These are phyloP conservation scores for Citrus australasica DNA, from an alignment of 345 rosid species.

Conservation along the genomic window DNA sequence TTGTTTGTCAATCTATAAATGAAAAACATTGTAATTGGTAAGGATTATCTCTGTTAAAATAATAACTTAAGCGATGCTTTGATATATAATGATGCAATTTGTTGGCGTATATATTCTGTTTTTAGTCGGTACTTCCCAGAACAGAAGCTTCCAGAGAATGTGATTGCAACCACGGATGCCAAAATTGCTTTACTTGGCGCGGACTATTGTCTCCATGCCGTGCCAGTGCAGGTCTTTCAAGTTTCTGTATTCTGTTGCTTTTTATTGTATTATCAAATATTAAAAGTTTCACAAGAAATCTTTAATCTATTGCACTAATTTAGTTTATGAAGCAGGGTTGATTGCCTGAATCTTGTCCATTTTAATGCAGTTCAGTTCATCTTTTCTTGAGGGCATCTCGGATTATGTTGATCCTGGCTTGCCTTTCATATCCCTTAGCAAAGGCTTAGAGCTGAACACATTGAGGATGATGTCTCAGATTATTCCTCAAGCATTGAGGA, in stretches of 20 bases:
- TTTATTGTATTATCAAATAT: background rate
- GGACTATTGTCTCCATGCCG: constrained; percentile 88
- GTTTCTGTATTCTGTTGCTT: background rate
- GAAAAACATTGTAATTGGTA: constrained; percentile 56
- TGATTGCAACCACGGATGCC: constrained; percentile 75
- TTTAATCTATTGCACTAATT: background rate
- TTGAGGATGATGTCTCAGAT: constrained; percentile 95
- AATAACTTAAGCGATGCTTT: background rate
- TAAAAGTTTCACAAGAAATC: background rate
- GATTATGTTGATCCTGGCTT: constrained; percentile 74
- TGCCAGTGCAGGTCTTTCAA: constrained; percentile 78
- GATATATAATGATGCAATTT: background rate
- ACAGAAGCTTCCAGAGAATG: constrained; percentile 74
- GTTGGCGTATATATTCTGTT: constrained; percentile 4
- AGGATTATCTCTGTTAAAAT: background rate
- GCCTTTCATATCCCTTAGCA: constrained; percentile 93
- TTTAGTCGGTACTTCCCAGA: constrained; percentile 80
- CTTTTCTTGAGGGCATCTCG: constrained; percentile 73
- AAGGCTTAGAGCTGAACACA: constrained; percentile 87
- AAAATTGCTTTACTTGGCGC: constrained; percentile 70
- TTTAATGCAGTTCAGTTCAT: constrained; percentile 76
- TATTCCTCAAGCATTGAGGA: constrained; percentile 64
- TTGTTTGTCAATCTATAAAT: constrained; percentile 68
- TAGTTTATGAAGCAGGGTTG: background rate
- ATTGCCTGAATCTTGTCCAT: constrained; percentile 18